Evolutionary conservation across 2,329 filamentous ascomycete genomes (phyloP).

Genomic region (Talaromyces sp.): DNA sequence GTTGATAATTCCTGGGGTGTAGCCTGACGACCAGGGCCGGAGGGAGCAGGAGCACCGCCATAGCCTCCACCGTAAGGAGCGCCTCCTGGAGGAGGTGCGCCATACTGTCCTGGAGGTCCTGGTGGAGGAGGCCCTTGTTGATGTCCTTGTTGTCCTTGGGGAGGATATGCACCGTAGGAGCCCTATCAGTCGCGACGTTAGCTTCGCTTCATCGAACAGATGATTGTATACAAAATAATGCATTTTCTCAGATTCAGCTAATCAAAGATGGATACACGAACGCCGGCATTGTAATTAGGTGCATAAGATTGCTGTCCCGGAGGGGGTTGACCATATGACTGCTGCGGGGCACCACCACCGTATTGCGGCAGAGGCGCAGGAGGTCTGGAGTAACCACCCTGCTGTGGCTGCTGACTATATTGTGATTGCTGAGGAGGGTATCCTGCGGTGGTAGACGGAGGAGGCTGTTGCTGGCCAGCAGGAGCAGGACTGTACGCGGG

Average conservation of each 20-base stretch:
- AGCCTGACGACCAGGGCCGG: slow-evolving; percentile 30
- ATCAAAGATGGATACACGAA: slow-evolving; percentile 18
- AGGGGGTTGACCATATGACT: slow-evolving; percentile 31
- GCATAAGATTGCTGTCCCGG: slow-evolving; percentile 27
- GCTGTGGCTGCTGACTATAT: slow-evolving; percentile 23
- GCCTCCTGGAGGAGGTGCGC: slow-evolving; percentile 30
- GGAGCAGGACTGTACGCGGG: slow-evolving; percentile 36
- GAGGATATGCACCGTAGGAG: slow-evolving; percentile 24
- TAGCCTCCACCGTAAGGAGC: slow-evolving; percentile 24
- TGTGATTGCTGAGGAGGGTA: slow-evolving; percentile 28
- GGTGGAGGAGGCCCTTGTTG: slow-evolving; percentile 20
- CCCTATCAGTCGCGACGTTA: slow-evolving; percentile 2
- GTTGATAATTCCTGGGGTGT: slow-evolving; percentile 51
- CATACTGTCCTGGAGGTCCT: slow-evolving; percentile 19
- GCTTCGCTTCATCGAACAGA: not conserved
- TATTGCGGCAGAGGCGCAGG: slow-evolving; percentile 42
- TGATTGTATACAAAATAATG: not conserved
- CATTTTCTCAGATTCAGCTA: slow-evolving; percentile 1
- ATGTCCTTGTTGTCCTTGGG: slow-evolving; percentile 24
- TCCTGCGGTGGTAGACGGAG: slow-evolving; percentile 30
- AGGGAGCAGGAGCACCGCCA: slow-evolving; percentile 30
- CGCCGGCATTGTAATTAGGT: slow-evolving; percentile 26
- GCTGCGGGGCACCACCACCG: slow-evolving; percentile 31
- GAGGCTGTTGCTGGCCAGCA: slow-evolving; percentile 30
- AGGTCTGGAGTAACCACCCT: slow-evolving; percentile 41